phyloP scores from a whole-genome alignment of 2,329 filamentous ascomycete genomes.

The Coniochaeta ligniaria region DNA sequence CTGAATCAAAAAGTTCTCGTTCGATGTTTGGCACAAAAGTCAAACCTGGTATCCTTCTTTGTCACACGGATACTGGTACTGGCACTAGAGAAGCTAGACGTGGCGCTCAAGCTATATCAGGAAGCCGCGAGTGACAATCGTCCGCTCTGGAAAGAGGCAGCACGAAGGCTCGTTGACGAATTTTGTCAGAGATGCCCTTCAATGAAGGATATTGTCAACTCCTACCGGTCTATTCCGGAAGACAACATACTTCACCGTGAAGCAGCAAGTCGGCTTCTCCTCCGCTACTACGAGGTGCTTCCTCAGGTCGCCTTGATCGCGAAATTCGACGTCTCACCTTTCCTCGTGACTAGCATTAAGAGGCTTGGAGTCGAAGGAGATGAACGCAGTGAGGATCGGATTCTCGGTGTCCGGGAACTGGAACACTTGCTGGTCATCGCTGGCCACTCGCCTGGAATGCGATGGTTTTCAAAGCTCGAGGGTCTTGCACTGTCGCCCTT shows the following conservation, averaged over 20 bases:
- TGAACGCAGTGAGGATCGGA: conserved; percentile 35
- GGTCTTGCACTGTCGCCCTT: conserved; percentile 61
- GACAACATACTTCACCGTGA: conserved; percentile 71
- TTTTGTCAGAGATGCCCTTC: conserved; percentile 74
- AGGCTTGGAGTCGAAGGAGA: conserved; percentile 45
- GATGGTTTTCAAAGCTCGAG: conserved; percentile 78
- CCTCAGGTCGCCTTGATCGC: conserved; percentile 74
- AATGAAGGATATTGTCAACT: conserved; percentile 71
- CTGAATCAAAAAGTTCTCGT: conserved; percentile 73
- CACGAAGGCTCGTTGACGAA: conserved; percentile 59
- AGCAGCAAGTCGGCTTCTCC: conserved; percentile 68
- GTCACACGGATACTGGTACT: conserved; percentile 71
- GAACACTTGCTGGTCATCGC: conserved; percentile 78
- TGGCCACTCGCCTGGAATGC: conserved; percentile 72
- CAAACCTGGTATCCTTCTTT: conserved; percentile 77
- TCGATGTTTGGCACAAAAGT: conserved; percentile 71
- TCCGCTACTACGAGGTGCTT: conserved; percentile 77
- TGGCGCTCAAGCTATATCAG: conserved; percentile 54
- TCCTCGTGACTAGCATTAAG: conserved; percentile 62
- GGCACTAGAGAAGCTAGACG: conserved; percentile 70
- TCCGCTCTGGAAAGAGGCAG: conserved; percentile 62
- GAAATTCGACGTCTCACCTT: conserved; percentile 80
- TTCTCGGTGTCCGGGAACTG: conserved; percentile 63
- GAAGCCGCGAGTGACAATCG: conserved; percentile 29
- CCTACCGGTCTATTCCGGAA: conserved; percentile 62